Base-by-base conservation (phyloP, 176 grass and related monocot genomes). In the Musa acuminata region DNA sequence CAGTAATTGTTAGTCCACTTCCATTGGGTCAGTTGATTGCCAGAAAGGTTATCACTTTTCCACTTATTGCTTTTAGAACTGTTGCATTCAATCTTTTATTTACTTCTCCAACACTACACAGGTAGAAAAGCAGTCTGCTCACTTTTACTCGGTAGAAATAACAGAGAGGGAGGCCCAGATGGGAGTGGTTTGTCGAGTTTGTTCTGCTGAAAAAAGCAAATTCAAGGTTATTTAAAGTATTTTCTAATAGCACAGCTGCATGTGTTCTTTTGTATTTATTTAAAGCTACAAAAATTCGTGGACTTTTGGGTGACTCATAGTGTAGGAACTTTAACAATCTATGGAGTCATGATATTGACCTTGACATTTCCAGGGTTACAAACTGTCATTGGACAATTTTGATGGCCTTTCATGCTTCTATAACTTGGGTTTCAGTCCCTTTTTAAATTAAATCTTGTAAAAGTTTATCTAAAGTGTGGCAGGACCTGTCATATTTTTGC, bases 81-180 rank as follows among this genome's bases (percentile, higher is more conserved):
- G 24, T 76, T 17, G 8, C 26, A 71, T 72, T 77, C 52, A 79
- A 80, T 27, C 73, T 76, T 62, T 83, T 77, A 35, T 70, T 51
- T 9, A 9, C 8, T 51, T 70, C 13, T 43, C 6, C 8, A 70
- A 49, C 9, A 69, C 50, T 20, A 6, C 35, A 51, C 81, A 99
- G 95, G 95, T 99, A 80, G 91, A 99, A 80, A 99, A 95, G 65
- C 95, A 99, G 80, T 82, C 88, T 76, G 95, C 95, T 78, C 90
- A 99, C 80, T 99, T 99, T 64, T 99, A 94, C 80, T 99, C 91
- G 23, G 81, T 99, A 57, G 86, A 91, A 72, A 86, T 99, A 87
- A 89, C 95, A 77, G 91, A 89, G 80, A 87, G 80, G 74, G 86
- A 91, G 80, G 88, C 88, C 55, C 80, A 85, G 79, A 84, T 80